Conservation (phyloP, 495 filamentous ascomycete genomes). For the Xylaria acuta region DNA sequence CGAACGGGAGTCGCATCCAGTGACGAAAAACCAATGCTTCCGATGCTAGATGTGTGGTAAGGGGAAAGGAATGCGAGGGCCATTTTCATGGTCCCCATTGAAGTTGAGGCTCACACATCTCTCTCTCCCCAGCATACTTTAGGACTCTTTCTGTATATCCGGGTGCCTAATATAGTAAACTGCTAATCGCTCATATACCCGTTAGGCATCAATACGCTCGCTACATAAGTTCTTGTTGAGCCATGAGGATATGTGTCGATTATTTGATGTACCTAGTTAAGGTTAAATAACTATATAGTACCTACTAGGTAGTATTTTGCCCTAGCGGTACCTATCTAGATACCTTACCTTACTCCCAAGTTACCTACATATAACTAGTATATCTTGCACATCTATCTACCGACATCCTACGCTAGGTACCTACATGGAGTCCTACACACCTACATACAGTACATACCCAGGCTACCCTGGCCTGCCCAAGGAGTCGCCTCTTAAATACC, state of each 20-base stretch:
- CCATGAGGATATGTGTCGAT: not conserved
- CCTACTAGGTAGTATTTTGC: no score
- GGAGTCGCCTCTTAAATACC: constrained; percentile 12
- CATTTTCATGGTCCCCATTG: not conserved
- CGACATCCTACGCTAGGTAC: not conserved
- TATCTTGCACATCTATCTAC: no score
- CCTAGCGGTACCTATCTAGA: no score
- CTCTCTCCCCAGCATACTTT: not conserved
- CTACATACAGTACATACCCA: no score
- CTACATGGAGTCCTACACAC: not conserved
- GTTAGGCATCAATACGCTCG: not conserved
- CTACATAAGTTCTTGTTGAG: not conserved
- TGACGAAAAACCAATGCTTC: not conserved
- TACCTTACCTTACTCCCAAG: no score
- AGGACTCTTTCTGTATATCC: not conserved
- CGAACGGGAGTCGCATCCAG: not conserved
- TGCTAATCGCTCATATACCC: not conserved
- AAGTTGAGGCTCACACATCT: not conserved
- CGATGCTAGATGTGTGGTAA: not conserved
- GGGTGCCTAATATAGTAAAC: not conserved
- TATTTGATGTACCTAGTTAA: no score
- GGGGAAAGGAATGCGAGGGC: not conserved
- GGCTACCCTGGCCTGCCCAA: not conserved
- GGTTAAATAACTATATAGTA: no score
- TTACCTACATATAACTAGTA: no score